phyloP scores from a whole-genome alignment of 2,329 filamentous ascomycete genomes.

The Colletotrichum karsti region DNA sequence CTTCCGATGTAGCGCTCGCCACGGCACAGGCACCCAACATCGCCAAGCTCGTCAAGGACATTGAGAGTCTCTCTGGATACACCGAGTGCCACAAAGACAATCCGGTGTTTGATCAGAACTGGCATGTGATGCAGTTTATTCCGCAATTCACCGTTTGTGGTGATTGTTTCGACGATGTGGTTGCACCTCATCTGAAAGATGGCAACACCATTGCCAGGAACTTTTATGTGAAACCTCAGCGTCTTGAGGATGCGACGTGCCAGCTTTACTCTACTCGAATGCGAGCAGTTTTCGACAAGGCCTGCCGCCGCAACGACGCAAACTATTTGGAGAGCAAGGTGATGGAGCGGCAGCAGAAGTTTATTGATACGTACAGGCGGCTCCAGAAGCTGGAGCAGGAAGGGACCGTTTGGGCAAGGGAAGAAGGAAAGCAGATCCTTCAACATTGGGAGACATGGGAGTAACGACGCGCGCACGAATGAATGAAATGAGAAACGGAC shows the following conservation, averaged over 20 bases:
- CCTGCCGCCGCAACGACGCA: constrained; percentile 73
- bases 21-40: constrained; percentile 61
- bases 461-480: constrained; percentile 42
- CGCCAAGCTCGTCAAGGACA: constrained; percentile 68
- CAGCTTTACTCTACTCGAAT: constrained; percentile 85
- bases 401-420: constrained; percentile 47
- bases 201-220: constrained; percentile 66
- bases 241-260: constrained; percentile 67
- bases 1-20: constrained; percentile 59
- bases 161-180: constrained; percentile 83
- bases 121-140: constrained; percentile 81
- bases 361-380: constrained; percentile 66
- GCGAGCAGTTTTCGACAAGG: constrained; percentile 75
- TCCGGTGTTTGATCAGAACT: constrained; percentile 68
- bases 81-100: constrained; percentile 73
- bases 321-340: constrained; percentile 67
- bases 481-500: constrained; percentile 27
- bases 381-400: constrained; percentile 52
- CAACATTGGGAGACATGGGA: constrained; percentile 68
- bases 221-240: constrained; percentile 70
- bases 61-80: constrained; percentile 64
- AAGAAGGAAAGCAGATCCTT: constrained; percentile 57
- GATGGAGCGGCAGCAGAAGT: constrained; percentile 66
- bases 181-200: constrained; percentile 72
- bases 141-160: constrained; percentile 86